Evolutionary conservation across 2,329 filamentous ascomycete species (phyloP), one percentile per base, ranked within the genome.

Genomic region (Pseudopyricularia cyperi): DNA sequence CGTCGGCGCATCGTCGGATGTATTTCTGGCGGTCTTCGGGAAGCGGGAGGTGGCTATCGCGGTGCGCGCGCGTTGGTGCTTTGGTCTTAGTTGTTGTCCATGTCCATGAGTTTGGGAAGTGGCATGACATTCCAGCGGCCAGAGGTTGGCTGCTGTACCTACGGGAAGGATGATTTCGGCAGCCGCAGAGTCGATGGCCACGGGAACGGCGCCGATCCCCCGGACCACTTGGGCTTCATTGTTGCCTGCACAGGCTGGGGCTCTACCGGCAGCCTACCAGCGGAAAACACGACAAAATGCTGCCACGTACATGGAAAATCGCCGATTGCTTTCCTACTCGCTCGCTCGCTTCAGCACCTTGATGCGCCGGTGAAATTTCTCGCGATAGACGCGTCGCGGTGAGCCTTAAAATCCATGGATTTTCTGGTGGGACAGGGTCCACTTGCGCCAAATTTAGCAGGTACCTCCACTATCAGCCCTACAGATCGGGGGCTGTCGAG

Each of bases 1-100:
- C 83, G 70, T 95, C 87, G 67, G 89, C 84, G 68, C 85, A 93
- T 78, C 80, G 75, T 62, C 79, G 75, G 47, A 95, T 77, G 68
- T 93, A 83, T 56, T 70, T 65, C 14, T 72, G 68, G 52, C 75
- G 71, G 28, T 73, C 64, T 52, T 71, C 70, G 26, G 74, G 66
- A 50, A 70, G 67, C 48, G 77, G 74, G 57, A 78, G 74, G 58
- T 73, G 70, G 54, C 78, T 82, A 56, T 3, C 11, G 17, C n/a
- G 17, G 4, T 12, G 35, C 17, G 22, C 9, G 15, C 17, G 9
- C 17, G n/a, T 42, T 19, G n/a, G 37, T 42, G 37, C 17, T 32
- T 42, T 22, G n/a, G 37, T 22, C 17, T 42, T 42, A 15, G 17
- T 42, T 42, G 37, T n/a, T 42, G 17, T 42, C 37, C 22, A n/a